Percentiles rank a stretch among this genome's conserved stretches.
Conservation (phyloP, 495 filamentous ascomycete genomes). For the Penicillium paradoxum region DNA sequence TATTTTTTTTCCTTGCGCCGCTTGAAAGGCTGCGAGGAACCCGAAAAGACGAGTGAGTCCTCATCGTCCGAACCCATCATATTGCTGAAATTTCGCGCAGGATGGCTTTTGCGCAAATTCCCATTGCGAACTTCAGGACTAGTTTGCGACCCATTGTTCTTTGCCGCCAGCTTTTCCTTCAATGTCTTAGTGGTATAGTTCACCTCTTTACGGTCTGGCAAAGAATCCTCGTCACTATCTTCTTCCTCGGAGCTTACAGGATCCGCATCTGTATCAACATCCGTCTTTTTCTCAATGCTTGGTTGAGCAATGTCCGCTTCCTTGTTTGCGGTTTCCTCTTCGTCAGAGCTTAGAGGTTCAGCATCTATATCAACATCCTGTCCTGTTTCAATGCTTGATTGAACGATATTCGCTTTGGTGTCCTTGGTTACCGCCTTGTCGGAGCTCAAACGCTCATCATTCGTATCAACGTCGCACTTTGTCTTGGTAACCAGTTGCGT, state of each 20-base stretch:
- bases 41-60: slow-evolving; percentile 15
- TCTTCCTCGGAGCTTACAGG: slow-evolving; percentile 21
- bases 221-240: neutral
- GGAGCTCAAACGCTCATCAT: slow-evolving; percentile 26
- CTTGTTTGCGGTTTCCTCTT: neutral
- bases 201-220: neutral
- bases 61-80: slow-evolving; percentile 14
- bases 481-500: neutral
- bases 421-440: slow-evolving; percentile 8
- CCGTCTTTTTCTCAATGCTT: neutral
- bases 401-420: neutral
- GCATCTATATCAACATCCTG: neutral
- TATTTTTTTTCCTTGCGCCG: slow-evolving; percentile 17
- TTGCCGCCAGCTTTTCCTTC: slow-evolving; percentile 21
- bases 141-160: neutral
- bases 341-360: neutral
- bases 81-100: slow-evolving; percentile 2
- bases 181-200: slow-evolving; percentile 11
- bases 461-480: slow-evolving; percentile 16
- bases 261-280: slow-evolving; percentile 26
- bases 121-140: slow-evolving; percentile 5
- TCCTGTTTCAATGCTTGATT: neutral
- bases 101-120: neutral
- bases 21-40: slow-evolving; percentile 13
- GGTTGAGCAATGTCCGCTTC: neutral